Conservation (phyloP, 306 rosid genomes). For the Macrotyloma uniflorum region DNA sequence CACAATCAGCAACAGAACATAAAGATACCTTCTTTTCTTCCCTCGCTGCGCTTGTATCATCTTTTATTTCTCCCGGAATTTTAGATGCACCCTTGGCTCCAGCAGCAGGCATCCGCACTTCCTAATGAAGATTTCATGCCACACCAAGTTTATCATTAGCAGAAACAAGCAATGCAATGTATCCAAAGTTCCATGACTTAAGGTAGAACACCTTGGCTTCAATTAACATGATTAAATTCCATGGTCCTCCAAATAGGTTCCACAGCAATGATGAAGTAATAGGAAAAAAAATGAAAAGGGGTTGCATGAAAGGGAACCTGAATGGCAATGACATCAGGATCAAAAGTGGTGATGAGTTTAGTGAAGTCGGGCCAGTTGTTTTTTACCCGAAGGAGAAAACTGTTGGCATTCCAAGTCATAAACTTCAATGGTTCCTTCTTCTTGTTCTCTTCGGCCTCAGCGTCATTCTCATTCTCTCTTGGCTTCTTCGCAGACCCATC, state of each 20-base stretch:
- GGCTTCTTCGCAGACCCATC: conserved; percentile 70
- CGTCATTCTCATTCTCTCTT: conserved; percentile 43
- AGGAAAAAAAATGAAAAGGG: not conserved
- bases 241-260: not conserved
- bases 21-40: conserved; percentile 77
- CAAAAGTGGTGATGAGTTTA: conserved; percentile 60
- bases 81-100: conserved; percentile 79
- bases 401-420: conserved; percentile 95
- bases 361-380: conserved; percentile 77
- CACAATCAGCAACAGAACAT: conserved; percentile 4
- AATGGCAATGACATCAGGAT: conserved; percentile 86
- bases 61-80: conserved; percentile 80
- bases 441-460: conserved; percentile 28
- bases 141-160: conserved; percentile 3
- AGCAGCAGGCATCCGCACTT: conserved; percentile 98
- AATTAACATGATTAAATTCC: not conserved
- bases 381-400: conserved; percentile 82
- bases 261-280: not conserved
- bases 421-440: conserved; percentile 78
- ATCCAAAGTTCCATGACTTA: not conserved
- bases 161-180: not conserved
- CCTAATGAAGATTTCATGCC: conserved; percentile 49
- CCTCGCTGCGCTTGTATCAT: conserved; percentile 74
- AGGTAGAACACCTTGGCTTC: not conserved
- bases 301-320: conserved; percentile 52